These are phyloP conservation scores for Backusella morwellensis DNA, from an alignment of 192 early-diverging fungal species.

Conservation along the genomic window DNA sequence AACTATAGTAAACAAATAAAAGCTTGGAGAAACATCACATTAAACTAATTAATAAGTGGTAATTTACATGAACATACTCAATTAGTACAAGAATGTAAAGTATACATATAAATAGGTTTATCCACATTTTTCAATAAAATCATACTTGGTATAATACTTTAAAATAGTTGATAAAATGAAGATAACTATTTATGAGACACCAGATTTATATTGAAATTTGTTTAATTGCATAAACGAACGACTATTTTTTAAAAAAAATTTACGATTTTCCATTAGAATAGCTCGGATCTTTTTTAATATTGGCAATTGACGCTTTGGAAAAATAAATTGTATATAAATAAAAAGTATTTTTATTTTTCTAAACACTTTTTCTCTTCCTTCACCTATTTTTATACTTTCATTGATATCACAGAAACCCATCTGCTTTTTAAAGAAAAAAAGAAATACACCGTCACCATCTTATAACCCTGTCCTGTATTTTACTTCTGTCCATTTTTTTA, in stretches of 20 bases:
- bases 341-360: background rate
- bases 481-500: background rate
- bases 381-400: background rate
- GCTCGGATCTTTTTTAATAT: background rate
- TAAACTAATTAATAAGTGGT: background rate
- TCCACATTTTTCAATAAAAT: background rate
- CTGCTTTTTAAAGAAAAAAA: background rate
- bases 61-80: background rate
- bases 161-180: background rate
- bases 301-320: background rate
- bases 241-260: background rate
- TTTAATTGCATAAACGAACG: background rate
- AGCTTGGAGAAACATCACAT: background rate
- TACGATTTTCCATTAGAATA: background rate
- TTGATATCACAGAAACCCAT: background rate
- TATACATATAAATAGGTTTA: background rate
- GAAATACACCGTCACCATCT: background rate
- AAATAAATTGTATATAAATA: background rate
- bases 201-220: background rate
- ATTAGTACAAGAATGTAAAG: background rate
- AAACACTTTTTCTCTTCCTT: background rate
- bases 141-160: background rate
- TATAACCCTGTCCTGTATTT: background rate
- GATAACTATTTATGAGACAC: background rate
- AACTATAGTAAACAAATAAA: background rate